These are phyloP conservation scores for Skeletonema menzelii DNA, from an alignment of 108 stramenopile genomes.

Conservation along the genomic window DNA sequence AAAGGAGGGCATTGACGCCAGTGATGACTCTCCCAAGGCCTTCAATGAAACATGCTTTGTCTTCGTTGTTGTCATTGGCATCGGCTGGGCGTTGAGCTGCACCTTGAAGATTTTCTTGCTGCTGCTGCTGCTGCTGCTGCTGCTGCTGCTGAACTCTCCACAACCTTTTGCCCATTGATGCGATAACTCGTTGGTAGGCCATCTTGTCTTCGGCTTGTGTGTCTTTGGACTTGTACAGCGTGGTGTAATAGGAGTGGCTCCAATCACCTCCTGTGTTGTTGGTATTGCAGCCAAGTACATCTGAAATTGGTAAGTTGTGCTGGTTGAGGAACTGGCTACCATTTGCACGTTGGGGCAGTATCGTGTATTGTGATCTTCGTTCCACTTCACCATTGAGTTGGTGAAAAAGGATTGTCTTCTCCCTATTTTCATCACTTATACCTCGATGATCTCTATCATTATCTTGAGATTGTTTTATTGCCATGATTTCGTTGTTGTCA, in stretches of 20 bases:
- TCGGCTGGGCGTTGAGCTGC: background rate
- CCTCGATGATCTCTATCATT: background rate
- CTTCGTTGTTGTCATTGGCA: background rate
- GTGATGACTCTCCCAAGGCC: background rate
- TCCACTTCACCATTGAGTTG: background rate
- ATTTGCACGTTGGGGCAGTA: background rate
- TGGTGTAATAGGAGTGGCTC: background rate
- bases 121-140: background rate
- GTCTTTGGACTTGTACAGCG: background rate
- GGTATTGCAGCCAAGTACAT: background rate
- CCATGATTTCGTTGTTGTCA: background rate
- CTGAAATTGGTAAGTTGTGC: background rate
- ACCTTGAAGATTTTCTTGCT: background rate
- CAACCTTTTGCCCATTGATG: background rate
- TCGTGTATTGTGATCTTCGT: background rate
- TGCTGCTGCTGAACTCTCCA: background rate
- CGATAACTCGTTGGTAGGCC: background rate
- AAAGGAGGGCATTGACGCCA: background rate
- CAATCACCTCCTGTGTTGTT: background rate
- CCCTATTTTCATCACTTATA: background rate
- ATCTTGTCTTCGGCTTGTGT: background rate
- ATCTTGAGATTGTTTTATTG: background rate
- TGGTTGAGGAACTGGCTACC: background rate
- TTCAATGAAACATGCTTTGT: background rate
- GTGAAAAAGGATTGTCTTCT: background rate